Conservation (phyloP, 2,329 filamentous ascomycete genomes). For the Pseudopithomyces chartarum region DNA sequence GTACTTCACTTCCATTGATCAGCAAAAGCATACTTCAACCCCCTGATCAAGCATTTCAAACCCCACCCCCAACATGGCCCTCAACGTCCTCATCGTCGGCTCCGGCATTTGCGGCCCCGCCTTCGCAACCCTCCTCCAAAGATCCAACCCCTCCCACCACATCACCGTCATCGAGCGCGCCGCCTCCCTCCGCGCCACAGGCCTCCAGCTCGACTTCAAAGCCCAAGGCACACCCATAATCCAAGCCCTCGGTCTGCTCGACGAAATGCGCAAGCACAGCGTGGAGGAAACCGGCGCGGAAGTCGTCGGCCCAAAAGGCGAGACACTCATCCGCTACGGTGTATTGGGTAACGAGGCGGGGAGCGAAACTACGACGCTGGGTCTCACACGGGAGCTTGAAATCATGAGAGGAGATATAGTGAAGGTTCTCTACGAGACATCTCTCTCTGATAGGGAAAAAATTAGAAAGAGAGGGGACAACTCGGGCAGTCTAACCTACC, state of each 20-base stretch:
- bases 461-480: slow-evolving; percentile 20
- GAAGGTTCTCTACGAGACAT: slow-evolving; percentile 52
- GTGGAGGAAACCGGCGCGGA: slow-evolving; percentile 48
- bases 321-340: slow-evolving; percentile 19
- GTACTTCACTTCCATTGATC: background rate
- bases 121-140: slow-evolving; percentile 58
- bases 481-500: slow-evolving; percentile 29
- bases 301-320: slow-evolving; percentile 35
- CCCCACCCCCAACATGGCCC: slow-evolving; percentile 8
- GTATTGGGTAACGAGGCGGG: slow-evolving; percentile 6
- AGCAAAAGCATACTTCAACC: background rate
- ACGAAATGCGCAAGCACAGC: slow-evolving; percentile 34
- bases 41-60: background rate
- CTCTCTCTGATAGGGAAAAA: slow-evolving; percentile 47
- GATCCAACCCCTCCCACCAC: slow-evolving; percentile 35
- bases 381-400: slow-evolving; percentile 30
- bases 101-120: slow-evolving; percentile 39
- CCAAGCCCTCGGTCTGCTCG: slow-evolving; percentile 46
- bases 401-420: slow-evolving; percentile 62
- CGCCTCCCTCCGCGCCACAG: slow-evolving; percentile 49
- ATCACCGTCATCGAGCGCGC: slow-evolving; percentile 52
- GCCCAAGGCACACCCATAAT: slow-evolving; percentile 49
- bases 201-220: slow-evolving; percentile 55
- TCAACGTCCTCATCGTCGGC: slow-evolving; percentile 37
- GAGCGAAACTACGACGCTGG: slow-evolving; percentile 38